Conservation (phyloP, 2,329 filamentous ascomycete species). For the Bisporella sp. region DNA sequence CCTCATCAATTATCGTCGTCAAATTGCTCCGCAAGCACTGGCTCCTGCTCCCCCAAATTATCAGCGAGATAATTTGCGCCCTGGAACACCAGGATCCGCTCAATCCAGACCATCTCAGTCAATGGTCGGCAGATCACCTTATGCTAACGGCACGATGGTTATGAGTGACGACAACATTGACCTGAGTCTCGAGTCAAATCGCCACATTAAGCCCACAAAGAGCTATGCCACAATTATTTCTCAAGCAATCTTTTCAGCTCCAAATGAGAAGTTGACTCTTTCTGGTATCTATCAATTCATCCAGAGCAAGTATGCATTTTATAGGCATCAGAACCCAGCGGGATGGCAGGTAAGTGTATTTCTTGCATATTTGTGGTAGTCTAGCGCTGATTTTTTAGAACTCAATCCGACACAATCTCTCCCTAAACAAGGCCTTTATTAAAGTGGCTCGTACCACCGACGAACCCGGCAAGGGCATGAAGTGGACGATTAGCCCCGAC, state of each 20-base stretch:
- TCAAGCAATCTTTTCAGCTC: conserved; percentile 83
- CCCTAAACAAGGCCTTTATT: conserved; percentile 87
- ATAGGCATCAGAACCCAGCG: conserved; percentile 64
- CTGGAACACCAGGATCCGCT: conserved; percentile 44
- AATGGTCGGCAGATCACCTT: conserved; percentile 21
- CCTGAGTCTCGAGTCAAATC: conserved; percentile 74
- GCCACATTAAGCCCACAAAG: conserved; percentile 89
- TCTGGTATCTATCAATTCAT: conserved; percentile 94
- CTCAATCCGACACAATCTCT: conserved; percentile 93
- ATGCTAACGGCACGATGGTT: conserved; percentile 33
- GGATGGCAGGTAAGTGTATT: conserved; percentile 76
- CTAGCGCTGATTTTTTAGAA: conserved; percentile 47
- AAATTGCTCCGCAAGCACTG: conserved; percentile 37
- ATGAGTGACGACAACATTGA: conserved; percentile 54
- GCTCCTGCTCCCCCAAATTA: conserved; percentile 55
- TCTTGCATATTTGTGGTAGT: background rate
- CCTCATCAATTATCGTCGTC: conserved; percentile 4
- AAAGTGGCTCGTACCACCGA: conserved; percentile 90
- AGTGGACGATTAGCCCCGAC: conserved; percentile 89
- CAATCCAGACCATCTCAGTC: conserved; percentile 17
- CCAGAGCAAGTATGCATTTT: conserved; percentile 86
- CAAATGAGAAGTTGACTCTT: conserved; percentile 83
- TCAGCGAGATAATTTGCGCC: conserved; percentile 34
- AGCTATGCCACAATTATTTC: conserved; percentile 97
- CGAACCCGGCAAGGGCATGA: conserved; percentile 98